Percentiles rank a stretch among this genome's conserved stretches.
These are phyloP conservation scores for Microcera coccophila DNA, from an alignment of 2,329 filamentous ascomycete species.

Conservation along the genomic window DNA sequence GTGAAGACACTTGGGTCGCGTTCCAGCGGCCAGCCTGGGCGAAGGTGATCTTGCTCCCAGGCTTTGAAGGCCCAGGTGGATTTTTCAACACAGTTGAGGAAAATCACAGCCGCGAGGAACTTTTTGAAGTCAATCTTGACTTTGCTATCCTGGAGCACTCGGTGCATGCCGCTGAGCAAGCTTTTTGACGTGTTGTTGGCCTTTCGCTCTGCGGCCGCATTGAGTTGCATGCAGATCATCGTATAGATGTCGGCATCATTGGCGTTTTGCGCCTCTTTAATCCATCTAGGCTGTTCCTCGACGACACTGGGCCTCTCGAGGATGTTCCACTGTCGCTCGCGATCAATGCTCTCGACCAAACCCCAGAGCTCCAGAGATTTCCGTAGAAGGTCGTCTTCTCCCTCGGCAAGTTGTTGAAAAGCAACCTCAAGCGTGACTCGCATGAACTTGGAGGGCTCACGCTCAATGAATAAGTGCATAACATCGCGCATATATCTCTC, in stretches of 20 bases:
- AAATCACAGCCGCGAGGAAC: conserved; percentile 58
- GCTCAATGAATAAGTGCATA: conserved; percentile 53
- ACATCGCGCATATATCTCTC: conserved; percentile 59
- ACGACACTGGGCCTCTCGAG: conserved; percentile 44
- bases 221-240: conserved; percentile 61
- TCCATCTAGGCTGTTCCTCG: conserved; percentile 40
- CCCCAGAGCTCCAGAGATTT: conserved; percentile 62
- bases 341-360: conserved; percentile 61
- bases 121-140: conserved; percentile 57
- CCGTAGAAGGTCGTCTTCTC: conserved; percentile 52
- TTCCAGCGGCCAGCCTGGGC: conserved; percentile 59
- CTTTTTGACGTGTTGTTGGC: conserved; percentile 56
- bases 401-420: conserved; percentile 42
- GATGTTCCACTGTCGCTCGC: conserved; percentile 59
- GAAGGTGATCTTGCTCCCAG: conserved; percentile 60
- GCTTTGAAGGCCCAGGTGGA: conserved; percentile 66
- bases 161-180: conserved; percentile 58
- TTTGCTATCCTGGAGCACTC: conserved; percentile 58
- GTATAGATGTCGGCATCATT: conserved; percentile 55
- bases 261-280: conserved; percentile 47
- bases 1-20: conserved; percentile 53
- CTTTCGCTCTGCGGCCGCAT: conserved; percentile 61
- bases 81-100: conserved; percentile 64
- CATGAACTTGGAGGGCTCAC: conserved; percentile 59
- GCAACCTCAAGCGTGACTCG: conserved; percentile 55